Percentiles rank a stretch among this genome's conserved stretches.
Evolutionary conservation across 805 yeast species (phyloP).

Genomic region (Candida sakaeoensis): DNA sequence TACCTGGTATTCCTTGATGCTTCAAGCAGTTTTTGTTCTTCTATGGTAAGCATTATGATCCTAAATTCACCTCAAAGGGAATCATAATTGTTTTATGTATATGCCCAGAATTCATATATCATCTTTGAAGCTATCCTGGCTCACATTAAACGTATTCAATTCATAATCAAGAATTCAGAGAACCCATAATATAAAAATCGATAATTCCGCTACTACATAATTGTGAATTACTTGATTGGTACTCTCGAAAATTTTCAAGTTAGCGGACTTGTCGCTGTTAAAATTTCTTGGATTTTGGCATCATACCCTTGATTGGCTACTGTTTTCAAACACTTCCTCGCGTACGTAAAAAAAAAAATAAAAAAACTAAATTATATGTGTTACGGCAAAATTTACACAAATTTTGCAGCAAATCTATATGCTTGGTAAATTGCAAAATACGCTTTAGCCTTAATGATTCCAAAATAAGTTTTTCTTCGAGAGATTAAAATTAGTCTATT

Average conservation of each 20-base stretch:
- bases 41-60: conserved; percentile 12
- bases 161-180: no score
- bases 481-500: neutral
- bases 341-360: no score
- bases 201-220: neutral
- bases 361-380: no score
- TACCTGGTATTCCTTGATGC: conserved; percentile 29
- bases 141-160: no score
- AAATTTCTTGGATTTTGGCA: neutral
- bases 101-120: conserved; percentile 1
- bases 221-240: neutral
- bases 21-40: conserved; percentile 38
- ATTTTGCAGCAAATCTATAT: conserved; percentile 1
- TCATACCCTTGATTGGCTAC: conserved; percentile 2
- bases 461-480: neutral
- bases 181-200: no score
- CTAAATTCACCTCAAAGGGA: conserved; percentile 17
- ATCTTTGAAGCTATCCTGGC: neutral
- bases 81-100: neutral
- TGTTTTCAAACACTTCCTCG: neutral
- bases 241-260: neutral
- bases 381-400: neutral
- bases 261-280: conserved; percentile 5
- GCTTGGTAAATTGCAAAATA: neutral
- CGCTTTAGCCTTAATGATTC: no score